Evolutionary conservation across 1,284 basidiomycete species (phyloP).

Genomic region (Bjerkandera adusta): DNA sequence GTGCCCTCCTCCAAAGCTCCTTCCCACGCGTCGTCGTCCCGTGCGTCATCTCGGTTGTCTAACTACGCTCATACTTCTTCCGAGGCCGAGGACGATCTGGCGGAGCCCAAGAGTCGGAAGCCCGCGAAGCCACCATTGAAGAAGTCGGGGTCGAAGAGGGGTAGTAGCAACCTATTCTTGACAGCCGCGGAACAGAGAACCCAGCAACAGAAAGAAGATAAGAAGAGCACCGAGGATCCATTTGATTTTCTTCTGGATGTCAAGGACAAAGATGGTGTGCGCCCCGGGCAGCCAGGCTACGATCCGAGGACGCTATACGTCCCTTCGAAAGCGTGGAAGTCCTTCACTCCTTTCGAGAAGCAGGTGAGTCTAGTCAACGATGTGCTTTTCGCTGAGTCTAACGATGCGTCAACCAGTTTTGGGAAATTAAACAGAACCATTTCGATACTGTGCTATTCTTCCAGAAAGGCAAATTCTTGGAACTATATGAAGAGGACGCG

Average conservation of each 20-base stretch:
- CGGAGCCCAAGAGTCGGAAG: conserved; percentile 20
- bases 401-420: conserved; percentile 62
- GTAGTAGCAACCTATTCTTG: conserved; percentile 51
- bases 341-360: conserved; percentile 95
- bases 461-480: conserved; percentile 78
- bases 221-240: conserved; percentile 78
- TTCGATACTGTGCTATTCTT: conserved; percentile 96
- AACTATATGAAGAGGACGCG: conserved; percentile 96
- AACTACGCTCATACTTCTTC: conserved; percentile 38
- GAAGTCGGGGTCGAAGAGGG: conserved; percentile 24
- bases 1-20: conserved; percentile 38
- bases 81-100: conserved; percentile 24
- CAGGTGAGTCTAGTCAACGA: conserved; percentile 49
- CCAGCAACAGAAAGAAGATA: conserved; percentile 77
- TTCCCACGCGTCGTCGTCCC: conserved; percentile 35
- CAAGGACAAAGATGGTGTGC: conserved; percentile 82
- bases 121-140: conserved; percentile 25
- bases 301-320: conserved; percentile 90
- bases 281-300: conserved; percentile 84
- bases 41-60: conserved; percentile 42
- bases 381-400: no score
- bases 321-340: conserved; percentile 76
- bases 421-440: conserved; percentile 97
- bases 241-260: conserved; percentile 82
- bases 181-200: conserved; percentile 85